Base-by-base conservation (phyloP, 106 monocot genomes). In the Apostasia ramifera region DNA sequence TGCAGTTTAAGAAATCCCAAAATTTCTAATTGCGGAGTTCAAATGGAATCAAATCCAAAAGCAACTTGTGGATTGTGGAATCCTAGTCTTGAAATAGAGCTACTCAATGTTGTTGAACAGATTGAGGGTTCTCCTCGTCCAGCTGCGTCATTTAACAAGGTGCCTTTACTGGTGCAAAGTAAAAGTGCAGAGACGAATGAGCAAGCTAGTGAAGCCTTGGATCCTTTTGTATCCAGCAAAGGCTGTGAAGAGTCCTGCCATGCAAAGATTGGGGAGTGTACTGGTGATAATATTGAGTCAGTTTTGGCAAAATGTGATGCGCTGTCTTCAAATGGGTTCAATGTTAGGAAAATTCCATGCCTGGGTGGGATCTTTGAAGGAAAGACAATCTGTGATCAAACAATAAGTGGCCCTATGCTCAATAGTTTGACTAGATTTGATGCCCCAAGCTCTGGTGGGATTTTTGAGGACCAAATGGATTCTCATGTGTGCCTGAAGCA, bases 1-100 rank as follows among this genome's bases (percentile, higher is more conserved):
- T 59, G 63, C 41, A 61, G 47, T 46, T n/a, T 14, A 39, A 66
- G 72, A 57, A 47, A 41, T 50, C 12, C 11, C 8, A 9, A 47
- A 61, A n/a, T 68, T 3, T 8, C 40, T 44, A 5, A 54, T 62
- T 59, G 42, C 71, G 77, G 59, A 49, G 60, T 60, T 82, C 37
- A 58, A 38, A 63, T 63, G 9, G 73, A 76, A 65, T 68, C 52
- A 58, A 63, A 53, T 66, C 57, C 57, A 37, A 71, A 79, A 46
- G 73, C 74, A 81, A 75, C 51, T 55, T 74, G 47, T 58, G 61
- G 26, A 9, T 51, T 58, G 45, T 63, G 70, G 37, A 55, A 57
- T 49, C 52, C 12, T 47, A 71, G 66, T 71, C 11, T 51, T n/a
- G 64, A 77, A 57, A 65, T 55, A 43, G 73, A 80, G 68, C 54